Conservation (phyloP, 495 filamentous ascomycete species). For the Glutinoglossum americanum region DNA sequence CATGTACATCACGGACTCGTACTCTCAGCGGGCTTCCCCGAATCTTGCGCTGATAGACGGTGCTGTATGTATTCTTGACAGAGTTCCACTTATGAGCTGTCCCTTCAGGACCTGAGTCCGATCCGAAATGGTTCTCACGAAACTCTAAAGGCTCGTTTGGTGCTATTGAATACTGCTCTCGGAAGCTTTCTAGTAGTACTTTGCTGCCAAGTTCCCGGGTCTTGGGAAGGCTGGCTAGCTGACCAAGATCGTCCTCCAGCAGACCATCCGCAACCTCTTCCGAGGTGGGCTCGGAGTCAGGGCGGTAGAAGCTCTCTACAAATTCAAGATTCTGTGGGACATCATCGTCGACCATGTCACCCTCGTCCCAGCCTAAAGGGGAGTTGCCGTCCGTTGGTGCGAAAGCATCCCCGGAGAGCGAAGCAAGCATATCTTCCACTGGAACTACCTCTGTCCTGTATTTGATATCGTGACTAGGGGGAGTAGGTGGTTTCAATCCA, state of each 20-base stretch:
- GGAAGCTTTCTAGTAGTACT: slow-evolving; percentile 40
- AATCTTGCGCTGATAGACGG: slow-evolving; percentile 37
- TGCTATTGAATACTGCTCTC: slow-evolving; percentile 29
- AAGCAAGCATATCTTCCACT: slow-evolving; percentile 70
- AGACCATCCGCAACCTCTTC: slow-evolving; percentile 26
- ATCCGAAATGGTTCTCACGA: slow-evolving; percentile 61
- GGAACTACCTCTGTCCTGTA: slow-evolving; percentile 78
- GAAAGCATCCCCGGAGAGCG: slow-evolving; percentile 71
- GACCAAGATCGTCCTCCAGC: slow-evolving; percentile 23
- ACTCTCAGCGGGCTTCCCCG: slow-evolving; percentile 52
- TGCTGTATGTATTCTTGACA: slow-evolving; percentile 45
- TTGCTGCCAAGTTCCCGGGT: slow-evolving; percentile 32
- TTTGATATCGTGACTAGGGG: slow-evolving; percentile 57
- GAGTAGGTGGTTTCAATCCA: slow-evolving; percentile 60
- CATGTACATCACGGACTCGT: slow-evolving; percentile 61
- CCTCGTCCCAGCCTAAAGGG: slow-evolving; percentile 11
- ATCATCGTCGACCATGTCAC: slow-evolving; percentile 26
- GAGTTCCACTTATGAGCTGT: slow-evolving; percentile 66
- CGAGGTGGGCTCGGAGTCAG: slow-evolving; percentile 8
- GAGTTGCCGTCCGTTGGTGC: slow-evolving; percentile 11
- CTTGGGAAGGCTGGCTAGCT: slow-evolving; percentile 15
- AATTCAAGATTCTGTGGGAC: slow-evolving; percentile 30
- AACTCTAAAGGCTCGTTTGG: slow-evolving; percentile 31
- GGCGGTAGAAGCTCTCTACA: slow-evolving; percentile 39
- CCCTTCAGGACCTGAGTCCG: slow-evolving; percentile 33